Evolutionary conservation across 441 rosid genomes (phyloP).

Genomic region (Pelargonium fulgidum): DNA sequence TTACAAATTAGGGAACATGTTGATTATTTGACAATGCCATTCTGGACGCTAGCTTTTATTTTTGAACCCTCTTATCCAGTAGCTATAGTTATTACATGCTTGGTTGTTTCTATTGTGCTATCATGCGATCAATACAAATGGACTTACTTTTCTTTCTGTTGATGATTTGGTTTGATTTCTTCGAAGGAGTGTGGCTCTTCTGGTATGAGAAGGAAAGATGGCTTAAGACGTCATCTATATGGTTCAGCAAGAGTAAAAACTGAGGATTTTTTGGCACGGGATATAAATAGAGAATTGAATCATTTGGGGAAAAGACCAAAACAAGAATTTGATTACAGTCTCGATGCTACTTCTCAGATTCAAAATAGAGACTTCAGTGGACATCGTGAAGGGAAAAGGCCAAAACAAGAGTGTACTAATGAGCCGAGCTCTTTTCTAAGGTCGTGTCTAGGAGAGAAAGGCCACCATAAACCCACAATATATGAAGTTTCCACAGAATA

Average conservation of each 20-base stretch:
- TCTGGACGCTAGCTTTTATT: background rate
- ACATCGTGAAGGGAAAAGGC: conserved; percentile 47
- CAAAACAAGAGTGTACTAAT: conserved; percentile 44
- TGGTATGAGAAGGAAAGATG: conserved; percentile 20
- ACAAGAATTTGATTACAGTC: conserved; percentile 38
- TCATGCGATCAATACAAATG: background rate
- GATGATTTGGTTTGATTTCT: background rate
- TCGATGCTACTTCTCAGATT: conserved; percentile 24
- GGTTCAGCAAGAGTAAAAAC: conserved; percentile 34
- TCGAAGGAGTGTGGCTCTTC: background rate
- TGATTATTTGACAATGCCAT: background rate
- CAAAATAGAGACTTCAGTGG: conserved; percentile 22
- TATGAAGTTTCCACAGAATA: conserved; percentile 29
- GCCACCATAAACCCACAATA: conserved; percentile 21
- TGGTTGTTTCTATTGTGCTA: background rate
- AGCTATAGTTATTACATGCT: background rate
- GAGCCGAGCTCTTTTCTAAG: conserved; percentile 35
- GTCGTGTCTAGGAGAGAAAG: conserved; percentile 46
- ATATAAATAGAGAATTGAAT: conserved; percentile 30
- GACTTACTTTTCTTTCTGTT: background rate
- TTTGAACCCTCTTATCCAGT: background rate
- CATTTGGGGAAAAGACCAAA: conserved; percentile 62
- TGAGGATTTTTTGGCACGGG: conserved; percentile 30
- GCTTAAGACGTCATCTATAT: conserved; percentile 17
- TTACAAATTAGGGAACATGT: background rate